Conservation (phyloP, 1,139 yeast genomes). For the Zygosaccharomyces pseudobailii region DNA sequence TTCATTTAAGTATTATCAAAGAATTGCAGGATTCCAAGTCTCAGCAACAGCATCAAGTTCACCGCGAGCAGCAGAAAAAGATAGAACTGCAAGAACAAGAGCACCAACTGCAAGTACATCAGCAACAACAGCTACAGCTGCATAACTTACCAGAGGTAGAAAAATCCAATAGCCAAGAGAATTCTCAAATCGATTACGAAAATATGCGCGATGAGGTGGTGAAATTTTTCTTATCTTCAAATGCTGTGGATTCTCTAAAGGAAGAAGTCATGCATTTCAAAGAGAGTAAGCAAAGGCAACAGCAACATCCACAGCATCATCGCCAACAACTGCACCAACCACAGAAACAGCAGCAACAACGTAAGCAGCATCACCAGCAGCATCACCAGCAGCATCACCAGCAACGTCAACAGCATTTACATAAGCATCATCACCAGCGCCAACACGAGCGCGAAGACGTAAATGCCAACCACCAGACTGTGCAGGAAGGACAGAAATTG, state of each 20-base stretch:
- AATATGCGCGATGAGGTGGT: constrained; percentile 23
- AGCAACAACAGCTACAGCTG: not conserved
- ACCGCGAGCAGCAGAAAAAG: not conserved
- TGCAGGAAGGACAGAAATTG: not conserved
- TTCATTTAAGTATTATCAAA: constrained; percentile 33
- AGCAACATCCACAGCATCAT: constrained; percentile 4
- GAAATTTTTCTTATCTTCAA: constrained; percentile 25
- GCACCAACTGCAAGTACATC: not conserved
- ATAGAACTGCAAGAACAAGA: not conserved
- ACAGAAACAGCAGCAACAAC: too few relatives aligned
- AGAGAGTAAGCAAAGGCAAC: constrained; percentile 26
- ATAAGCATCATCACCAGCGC: not conserved
- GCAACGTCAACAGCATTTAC: not conserved
- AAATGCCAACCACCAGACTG: not conserved
- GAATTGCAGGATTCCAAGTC: constrained; percentile 30
- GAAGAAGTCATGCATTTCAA: constrained; percentile 34
- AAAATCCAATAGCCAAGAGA: not conserved
- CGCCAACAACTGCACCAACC: constrained; percentile 7
- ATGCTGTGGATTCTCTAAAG: constrained; percentile 26
- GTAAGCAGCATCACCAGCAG: too few relatives aligned
- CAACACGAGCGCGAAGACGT: not conserved
- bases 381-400: not conserved
- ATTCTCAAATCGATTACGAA: constrained; percentile 10
- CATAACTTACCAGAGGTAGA: not conserved
- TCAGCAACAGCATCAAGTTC: constrained; percentile 4